phyloP scores from a whole-genome alignment of 176 grass and related monocot genomes.

The Oryza glumipatula region DNA sequence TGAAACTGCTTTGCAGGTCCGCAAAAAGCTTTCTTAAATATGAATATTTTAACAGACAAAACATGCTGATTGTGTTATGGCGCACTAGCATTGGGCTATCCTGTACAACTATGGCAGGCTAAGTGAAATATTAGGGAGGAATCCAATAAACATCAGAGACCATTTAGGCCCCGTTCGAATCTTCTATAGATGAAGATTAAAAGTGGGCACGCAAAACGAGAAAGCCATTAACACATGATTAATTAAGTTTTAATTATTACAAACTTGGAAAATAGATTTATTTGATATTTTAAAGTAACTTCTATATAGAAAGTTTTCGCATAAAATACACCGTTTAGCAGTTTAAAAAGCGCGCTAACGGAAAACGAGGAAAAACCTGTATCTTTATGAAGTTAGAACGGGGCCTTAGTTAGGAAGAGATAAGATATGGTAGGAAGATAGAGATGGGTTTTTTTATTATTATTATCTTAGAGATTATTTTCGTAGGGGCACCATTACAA shows the following conservation, averaged over 20 bases:
- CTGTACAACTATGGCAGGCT: neutral
- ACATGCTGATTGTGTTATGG: conserved; percentile 1
- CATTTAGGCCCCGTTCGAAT: neutral
- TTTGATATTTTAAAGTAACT: too few relatives aligned
- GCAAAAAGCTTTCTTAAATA: conserved; percentile 28
- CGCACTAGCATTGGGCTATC: neutral
- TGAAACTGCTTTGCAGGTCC: conserved; percentile 96
- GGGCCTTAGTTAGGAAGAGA: neutral
- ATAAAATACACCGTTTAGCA: too few relatives aligned
- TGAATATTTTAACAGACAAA: neutral
- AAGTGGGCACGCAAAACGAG: too few relatives aligned
- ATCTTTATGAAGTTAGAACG: too few relatives aligned
- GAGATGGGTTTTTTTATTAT: neutral
- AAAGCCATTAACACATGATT: too few relatives aligned
- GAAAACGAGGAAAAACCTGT: too few relatives aligned
- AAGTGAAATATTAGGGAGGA: neutral
- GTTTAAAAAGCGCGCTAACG: too few relatives aligned
- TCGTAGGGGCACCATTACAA: neutral
- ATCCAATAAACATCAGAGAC: neutral
- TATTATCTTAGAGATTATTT: neutral
- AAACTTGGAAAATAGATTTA: too few relatives aligned
- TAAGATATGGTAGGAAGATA: neutral
- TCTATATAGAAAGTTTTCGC: too few relatives aligned
- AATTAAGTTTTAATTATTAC: too few relatives aligned
- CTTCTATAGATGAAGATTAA: too few relatives aligned